Conservation (phyloP, 179 eudicot species). For the Beta corolliflora region DNA sequence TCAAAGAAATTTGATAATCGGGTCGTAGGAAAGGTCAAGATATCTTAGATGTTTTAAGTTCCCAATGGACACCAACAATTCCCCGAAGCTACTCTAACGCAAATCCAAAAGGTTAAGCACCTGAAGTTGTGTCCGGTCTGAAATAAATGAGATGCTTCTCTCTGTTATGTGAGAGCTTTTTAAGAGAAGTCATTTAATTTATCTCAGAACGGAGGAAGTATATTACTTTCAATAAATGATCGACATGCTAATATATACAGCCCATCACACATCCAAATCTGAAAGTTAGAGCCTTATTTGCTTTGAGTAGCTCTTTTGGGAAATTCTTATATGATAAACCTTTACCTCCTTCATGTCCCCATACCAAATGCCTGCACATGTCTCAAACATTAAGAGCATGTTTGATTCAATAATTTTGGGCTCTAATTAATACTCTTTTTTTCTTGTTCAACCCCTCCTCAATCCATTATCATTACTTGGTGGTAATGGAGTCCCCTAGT, state of each 20-base stretch:
- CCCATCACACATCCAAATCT: slow-evolving; percentile 22
- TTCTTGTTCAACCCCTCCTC: too few species aligned
- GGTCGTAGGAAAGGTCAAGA: slow-evolving; percentile 32
- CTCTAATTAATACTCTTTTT: too few species aligned
- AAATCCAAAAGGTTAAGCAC: slow-evolving; percentile 33
- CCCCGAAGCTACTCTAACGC: slow-evolving; percentile 28
- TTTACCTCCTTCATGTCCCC: slow-evolving; percentile 26
- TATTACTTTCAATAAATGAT: too few species aligned
- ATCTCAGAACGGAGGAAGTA: too few species aligned
- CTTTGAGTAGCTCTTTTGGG: slow-evolving; percentile 27
- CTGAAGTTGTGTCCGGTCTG: slow-evolving; percentile 12
- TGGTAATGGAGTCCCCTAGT: too few species aligned
- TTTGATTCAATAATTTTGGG: too few species aligned
- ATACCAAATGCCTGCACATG: slow-evolving; percentile 32
- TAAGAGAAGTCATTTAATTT: too few species aligned
- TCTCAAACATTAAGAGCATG: slow-evolving; percentile 21
- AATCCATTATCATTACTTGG: too few species aligned
- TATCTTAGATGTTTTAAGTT: slow-evolving; percentile 44
- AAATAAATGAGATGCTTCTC: too few species aligned
- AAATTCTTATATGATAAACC: slow-evolving; percentile 17
- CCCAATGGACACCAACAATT: slow-evolving; percentile 45
- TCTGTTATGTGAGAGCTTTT: too few species aligned
- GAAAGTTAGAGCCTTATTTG: slow-evolving; percentile 39
- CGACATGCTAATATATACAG: too few species aligned
- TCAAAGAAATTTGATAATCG: slow-evolving; percentile 39